Conservation (phyloP, 495 filamentous ascomycete genomes). For the Aspergillus steynii region DNA sequence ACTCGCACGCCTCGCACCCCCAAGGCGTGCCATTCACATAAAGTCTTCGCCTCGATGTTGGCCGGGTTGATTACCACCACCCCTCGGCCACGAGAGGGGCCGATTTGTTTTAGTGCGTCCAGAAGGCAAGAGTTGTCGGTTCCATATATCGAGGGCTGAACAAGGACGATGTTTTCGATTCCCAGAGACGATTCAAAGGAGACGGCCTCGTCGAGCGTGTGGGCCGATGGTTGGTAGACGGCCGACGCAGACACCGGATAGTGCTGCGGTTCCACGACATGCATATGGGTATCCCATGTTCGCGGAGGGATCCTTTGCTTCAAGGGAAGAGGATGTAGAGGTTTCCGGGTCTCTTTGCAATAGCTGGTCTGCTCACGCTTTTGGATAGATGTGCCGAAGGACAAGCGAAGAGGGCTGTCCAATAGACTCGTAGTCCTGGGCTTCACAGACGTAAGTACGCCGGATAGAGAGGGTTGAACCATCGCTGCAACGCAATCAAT, state of each 20-base stretch:
- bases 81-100: slow-evolving; percentile 45
- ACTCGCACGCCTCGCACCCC: slow-evolving; percentile 54
- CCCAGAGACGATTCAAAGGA: slow-evolving; percentile 40
- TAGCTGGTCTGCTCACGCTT: slow-evolving; percentile 11
- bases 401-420: slow-evolving; percentile 18
- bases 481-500: neutral
- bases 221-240: slow-evolving; percentile 38
- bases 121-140: slow-evolving; percentile 54
- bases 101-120: slow-evolving; percentile 40
- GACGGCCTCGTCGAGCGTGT: slow-evolving; percentile 41
- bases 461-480: slow-evolving; percentile 6
- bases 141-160: slow-evolving; percentile 55
- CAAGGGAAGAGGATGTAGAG: slow-evolving; percentile 13
- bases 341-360: slow-evolving; percentile 16
- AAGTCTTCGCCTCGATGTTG: slow-evolving; percentile 28
- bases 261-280: slow-evolving; percentile 46
- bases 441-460: slow-evolving; percentile 16
- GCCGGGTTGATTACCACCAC: slow-evolving; percentile 52
- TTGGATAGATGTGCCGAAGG: neutral
- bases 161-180: slow-evolving; percentile 47
- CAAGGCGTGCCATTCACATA: slow-evolving; percentile 46
- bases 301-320: slow-evolving; percentile 33
- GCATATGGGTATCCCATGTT: slow-evolving; percentile 57
- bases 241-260: slow-evolving; percentile 39
- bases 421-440: slow-evolving; percentile 8